These are phyloP conservation scores for Ulmus americana DNA, from an alignment of 331 rosid genomes.

Conservation along the genomic window DNA sequence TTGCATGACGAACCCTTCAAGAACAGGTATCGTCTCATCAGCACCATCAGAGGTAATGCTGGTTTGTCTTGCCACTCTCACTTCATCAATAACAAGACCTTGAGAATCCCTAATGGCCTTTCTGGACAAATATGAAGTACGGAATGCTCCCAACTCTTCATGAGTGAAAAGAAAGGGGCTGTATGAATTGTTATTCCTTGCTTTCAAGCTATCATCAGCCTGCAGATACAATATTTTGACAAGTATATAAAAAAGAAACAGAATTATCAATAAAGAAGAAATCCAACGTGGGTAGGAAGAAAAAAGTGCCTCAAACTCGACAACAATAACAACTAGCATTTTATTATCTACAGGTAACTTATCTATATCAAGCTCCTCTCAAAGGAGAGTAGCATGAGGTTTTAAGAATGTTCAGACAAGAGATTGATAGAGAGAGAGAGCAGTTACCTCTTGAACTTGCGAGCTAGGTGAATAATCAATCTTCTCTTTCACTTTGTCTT, in stretches of 20 bases:
- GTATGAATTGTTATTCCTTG: constrained; percentile 20
- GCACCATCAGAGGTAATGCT: constrained; percentile 23
- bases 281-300: background rate
- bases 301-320: background rate
- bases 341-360: background rate
- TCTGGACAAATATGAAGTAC: constrained; percentile 21
- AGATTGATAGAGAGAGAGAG: background rate
- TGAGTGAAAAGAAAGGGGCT: constrained; percentile 19
- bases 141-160: constrained; percentile 22
- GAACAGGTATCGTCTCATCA: constrained; percentile 52
- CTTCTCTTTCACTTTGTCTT: constrained; percentile 25
- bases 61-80: constrained; percentile 23
- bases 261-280: background rate
- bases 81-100: constrained; percentile 19
- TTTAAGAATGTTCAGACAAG: constrained; percentile 9
- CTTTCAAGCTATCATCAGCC: constrained; percentile 37
- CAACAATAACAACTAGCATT: background rate
- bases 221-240: constrained; percentile 26
- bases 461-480: constrained; percentile 29
- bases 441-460: constrained; percentile 47
- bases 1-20: constrained; percentile 62
- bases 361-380: constrained; percentile 1
- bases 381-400: background rate
- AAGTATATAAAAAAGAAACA: constrained; percentile 9
- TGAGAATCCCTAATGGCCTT: constrained; percentile 20